phyloP scores from a whole-genome alignment of 1,284 basidiomycete genomes.

The Heliocybe sulcata region DNA sequence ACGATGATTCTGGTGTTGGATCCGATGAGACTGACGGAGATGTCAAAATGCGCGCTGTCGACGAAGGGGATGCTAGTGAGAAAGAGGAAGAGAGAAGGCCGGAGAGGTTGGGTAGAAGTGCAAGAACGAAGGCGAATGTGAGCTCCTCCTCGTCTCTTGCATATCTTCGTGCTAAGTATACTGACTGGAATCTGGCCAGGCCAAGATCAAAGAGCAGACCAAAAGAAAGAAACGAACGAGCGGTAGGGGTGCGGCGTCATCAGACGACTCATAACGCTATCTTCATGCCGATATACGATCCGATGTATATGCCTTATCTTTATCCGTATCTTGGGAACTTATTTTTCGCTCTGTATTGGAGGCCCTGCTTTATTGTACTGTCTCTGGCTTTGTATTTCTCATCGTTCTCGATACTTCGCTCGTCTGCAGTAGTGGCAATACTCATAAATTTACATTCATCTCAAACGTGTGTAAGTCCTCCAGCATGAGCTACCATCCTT shows the following conservation, averaged over 20 bases:
- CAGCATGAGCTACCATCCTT: too few relatives aligned
- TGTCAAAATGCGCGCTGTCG: not conserved
- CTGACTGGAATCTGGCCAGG: not conserved
- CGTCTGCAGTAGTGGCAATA: too few relatives aligned
- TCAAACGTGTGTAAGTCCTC: too few relatives aligned
- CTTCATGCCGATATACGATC: too few relatives aligned
- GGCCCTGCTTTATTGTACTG: too few relatives aligned
- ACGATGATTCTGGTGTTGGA: not conserved
- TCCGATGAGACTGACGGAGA: not conserved
- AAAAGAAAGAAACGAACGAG: not conserved
- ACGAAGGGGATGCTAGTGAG: not conserved
- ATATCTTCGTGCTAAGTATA: not conserved
- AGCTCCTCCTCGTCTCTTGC: not conserved
- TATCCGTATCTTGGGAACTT: too few relatives aligned
- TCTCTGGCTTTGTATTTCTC: too few relatives aligned
- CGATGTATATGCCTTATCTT: too few relatives aligned
- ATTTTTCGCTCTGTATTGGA: too few relatives aligned
- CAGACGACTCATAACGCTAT: not conserved
- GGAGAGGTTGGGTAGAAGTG: not conserved
- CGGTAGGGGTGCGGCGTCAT: not conserved
- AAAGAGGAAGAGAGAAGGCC: not conserved
- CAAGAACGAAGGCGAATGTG: slow-evolving; percentile 1
- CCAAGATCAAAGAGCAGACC: slow-evolving; percentile 1
- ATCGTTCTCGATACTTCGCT: too few relatives aligned
- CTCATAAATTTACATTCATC: too few relatives aligned